Evolutionary conservation across 2,329 filamentous ascomycete species (phyloP), one percentile per base, ranked within the genome.

Genomic region (Fusarium coffeatum): DNA sequence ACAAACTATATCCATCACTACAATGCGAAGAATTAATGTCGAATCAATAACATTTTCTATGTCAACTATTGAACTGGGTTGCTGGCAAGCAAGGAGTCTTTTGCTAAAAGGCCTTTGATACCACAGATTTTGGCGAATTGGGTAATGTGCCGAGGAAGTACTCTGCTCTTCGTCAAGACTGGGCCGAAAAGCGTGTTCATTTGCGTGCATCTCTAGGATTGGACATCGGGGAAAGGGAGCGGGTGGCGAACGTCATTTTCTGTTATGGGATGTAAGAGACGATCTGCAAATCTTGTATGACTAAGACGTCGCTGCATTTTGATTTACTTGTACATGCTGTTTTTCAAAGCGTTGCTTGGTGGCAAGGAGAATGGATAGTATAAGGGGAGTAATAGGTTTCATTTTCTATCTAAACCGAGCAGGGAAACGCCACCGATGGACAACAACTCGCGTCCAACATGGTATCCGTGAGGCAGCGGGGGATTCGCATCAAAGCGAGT

Each of bases 191-290:
- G 77, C 77, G 75, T 78, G 73, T 80, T 78, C 68, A 74, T 79
- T 76, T 80, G 76, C 78, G 78, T 81, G 77, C 80, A 82, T 82
- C 78, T 78, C 77, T 78, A 78, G 78, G 80, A 78, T 74, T 70
- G 69, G 77, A 74, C 75, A 78, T 78, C 60, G 72, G 67, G 68
- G 61, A 69, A 73, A 69, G 68, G 72, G 60, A 69, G 67, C 72
- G 46, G 73, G 71, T 67, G 70, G 73, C 64, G 70, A 71, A 68
- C 53, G 66, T 75, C 73, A 74, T 68, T 68, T 74, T 68, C 45
- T 46, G 34, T 42, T 40, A 61, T 59, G 66, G 60, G 66, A 51
- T n/a, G 61, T 57, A 37, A 63, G 66, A 64, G 64, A 63, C 54
- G 68, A 72, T 65, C 63, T 65, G 66, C 67, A 72, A 66, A 62